Evolutionary conservation across 768 basidiomycete genomes (phyloP).

Genomic region (Scleroderma citrinum): DNA sequence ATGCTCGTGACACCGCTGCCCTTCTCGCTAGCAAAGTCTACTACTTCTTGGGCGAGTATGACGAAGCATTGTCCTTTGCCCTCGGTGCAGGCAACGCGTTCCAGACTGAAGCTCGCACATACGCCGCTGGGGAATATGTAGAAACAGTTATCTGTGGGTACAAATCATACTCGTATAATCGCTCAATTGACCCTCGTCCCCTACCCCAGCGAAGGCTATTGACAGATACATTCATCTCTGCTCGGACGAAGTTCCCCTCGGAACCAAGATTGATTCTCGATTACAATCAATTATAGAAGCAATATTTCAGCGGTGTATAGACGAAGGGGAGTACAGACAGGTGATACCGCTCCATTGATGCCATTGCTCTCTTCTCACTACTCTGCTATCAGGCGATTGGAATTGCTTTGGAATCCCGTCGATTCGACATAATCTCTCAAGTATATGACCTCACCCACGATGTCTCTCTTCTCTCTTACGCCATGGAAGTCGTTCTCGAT

Average conservation of each 20-base stretch:
- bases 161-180: not conserved
- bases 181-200: not conserved
- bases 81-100: slow-evolving; percentile 87
- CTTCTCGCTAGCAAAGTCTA: slow-evolving; percentile 97
- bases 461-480: slow-evolving; percentile 75
- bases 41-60: slow-evolving; percentile 92
- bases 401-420: slow-evolving; percentile 87
- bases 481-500: slow-evolving; percentile 88
- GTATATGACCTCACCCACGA: slow-evolving; percentile 75
- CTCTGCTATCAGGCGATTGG: slow-evolving; percentile 68
- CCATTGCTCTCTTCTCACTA: slow-evolving; percentile 6
- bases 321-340: slow-evolving; percentile 89
- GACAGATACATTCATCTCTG: slow-evolving; percentile 84
- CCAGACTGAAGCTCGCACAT: slow-evolving; percentile 58
- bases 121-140: slow-evolving; percentile 77
- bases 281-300: slow-evolving; percentile 82
- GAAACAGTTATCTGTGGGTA: slow-evolving; percentile 91
- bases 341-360: slow-evolving; percentile 33
- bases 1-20: slow-evolving; percentile 78
- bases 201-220: slow-evolving; percentile 78
- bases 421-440: slow-evolving; percentile 78
- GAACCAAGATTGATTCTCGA: slow-evolving; percentile 69
- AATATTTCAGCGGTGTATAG: slow-evolving; percentile 80
- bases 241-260: slow-evolving; percentile 41
- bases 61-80: slow-evolving; percentile 93